Percentiles rank a stretch among this genome's conserved stretches.
Conservation (phyloP, 2,329 filamentous ascomycete genomes). For the Aaosphaeria pasadenensis region DNA sequence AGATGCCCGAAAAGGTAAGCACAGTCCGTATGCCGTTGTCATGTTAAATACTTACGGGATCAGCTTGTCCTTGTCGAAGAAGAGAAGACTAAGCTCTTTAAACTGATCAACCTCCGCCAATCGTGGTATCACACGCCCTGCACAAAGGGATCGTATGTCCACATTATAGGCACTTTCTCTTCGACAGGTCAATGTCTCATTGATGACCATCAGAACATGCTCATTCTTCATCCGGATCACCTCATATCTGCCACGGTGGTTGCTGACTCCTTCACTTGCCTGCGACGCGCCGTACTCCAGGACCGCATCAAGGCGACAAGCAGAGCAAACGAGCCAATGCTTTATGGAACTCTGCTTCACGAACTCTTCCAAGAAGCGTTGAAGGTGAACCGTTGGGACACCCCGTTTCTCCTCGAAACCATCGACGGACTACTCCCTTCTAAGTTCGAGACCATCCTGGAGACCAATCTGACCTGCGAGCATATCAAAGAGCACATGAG, state of each 20-base stretch:
- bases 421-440: constrained; percentile 69
- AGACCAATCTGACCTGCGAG: constrained; percentile 71
- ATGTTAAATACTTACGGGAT: constrained; percentile 15
- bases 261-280: constrained; percentile 92
- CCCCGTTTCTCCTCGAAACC: constrained; percentile 60
- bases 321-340: constrained; percentile 72
- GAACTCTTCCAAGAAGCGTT: constrained; percentile 93
- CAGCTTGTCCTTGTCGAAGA: constrained; percentile 80
- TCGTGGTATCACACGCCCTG: constrained; percentile 84
- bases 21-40: background rate
- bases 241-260: constrained; percentile 92
- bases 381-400: constrained; percentile 77
- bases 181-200: constrained; percentile 70
- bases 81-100: constrained; percentile 65
- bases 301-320: constrained; percentile 91
- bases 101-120: constrained; percentile 72
- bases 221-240: constrained; percentile 93
- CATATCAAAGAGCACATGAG: constrained; percentile 76
- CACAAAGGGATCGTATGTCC: constrained; percentile 71
- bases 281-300: constrained; percentile 86
- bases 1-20: constrained; percentile 67
- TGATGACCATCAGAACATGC: constrained; percentile 76
- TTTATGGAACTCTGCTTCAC: constrained; percentile 92
- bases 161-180: constrained; percentile 79
- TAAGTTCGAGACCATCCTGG: constrained; percentile 86